Base-by-base conservation (phyloP, 2,329 filamentous ascomycete species). In the Ustilaginoidea virens region DNA sequence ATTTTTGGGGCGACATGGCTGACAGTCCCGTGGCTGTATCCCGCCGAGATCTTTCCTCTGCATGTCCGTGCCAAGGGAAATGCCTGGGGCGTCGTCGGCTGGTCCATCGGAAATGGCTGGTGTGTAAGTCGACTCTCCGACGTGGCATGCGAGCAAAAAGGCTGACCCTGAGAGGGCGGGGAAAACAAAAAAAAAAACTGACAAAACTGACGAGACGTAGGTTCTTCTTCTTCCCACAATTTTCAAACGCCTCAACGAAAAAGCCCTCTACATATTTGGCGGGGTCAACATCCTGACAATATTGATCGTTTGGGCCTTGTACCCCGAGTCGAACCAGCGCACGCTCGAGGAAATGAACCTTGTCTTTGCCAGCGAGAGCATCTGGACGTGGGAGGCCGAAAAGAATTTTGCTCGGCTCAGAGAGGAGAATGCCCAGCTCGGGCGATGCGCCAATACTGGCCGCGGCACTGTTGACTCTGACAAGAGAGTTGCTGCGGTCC, bases 281-380 rank as follows among this genome's bases (percentile, higher is more conserved):
- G 71, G 65, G 4, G 69, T 65, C 43, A 83, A 81, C 42, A 51
- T 72, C 7, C 48, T 79, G 17, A 63, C 66, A 1, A 74, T 83
- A 4, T 66, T 74, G 1, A 69, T 80, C 51, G 71, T 81, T 0
- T 85, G 74, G 72, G 73, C 74, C 0, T 43, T 85, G 0, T 83
- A 81, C 33, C 79, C 78, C 0, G 79, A 83, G 45, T 79, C 71
- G 3, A 80, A 75, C 43, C 73, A 80, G 46, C 65, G 78, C 0
- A 82, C 76, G 0, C 56, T 83, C 0, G 79, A 83, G 42, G 77
- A 82, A 43, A 82, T 83, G 58, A 72, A 85, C 35, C 51, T 82
- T 0, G 51, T 83, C 0, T 83, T 85, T 39, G 73, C 76, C 0
- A 64, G 71, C 1, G 59, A 73, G 12, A 73, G 62, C 1, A 68